Evolutionary conservation across 306 rosid genomes (phyloP), one percentile per base, ranked within the genome.

Genomic region (Mucuna pruriens): DNA sequence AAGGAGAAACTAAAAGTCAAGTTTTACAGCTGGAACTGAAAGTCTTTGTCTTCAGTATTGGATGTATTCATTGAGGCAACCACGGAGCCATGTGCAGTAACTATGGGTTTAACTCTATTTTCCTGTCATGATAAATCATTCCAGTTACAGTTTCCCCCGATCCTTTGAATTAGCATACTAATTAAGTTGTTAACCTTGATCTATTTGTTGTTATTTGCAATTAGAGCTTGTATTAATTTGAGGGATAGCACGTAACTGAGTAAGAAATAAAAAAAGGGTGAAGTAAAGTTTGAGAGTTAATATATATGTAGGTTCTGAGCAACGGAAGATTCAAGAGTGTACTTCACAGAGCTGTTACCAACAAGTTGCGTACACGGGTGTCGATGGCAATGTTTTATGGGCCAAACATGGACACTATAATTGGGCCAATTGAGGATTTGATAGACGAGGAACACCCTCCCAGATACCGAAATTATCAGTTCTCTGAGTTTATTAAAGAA

Each of bases 301-400:
- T 51, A 9, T 48, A 7, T 51, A 9, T 48, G 6, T 38, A 87
- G 93, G 90, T 84, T 25, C 26, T 86, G 12, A 86, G 90, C 45
- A 89, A 86, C 78, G 93, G 88, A 81, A 85, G 91, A 74, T 89
- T 75, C 26, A 86, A 70, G 40, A 91, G 91, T 5, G 91, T 89
- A 40, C 85, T 68, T 70, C 90, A 89, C 12, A 86, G 88, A 82
- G 91, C 67, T 1, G 91, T 87, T 16, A 86, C 89, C 22, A 89
- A 89, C 80, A 77, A 78, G 19, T 6, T 34, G 44, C 55, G 16
- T 13, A 40, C 70, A 16, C 76, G 91, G 7, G 40, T 83, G 11
- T 81, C 90, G 0, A 0, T 86, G 49, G 92, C 85, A 19, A 81
- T 88, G 90, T 91, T 89, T 76, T 77, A 85, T 75, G 86, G 84